A percentile compares a stretch with the other conserved stretches of the same genome.
Conservation (phyloP, 1,139 yeast genomes). For the Blastobotrys petasosporus region DNA sequence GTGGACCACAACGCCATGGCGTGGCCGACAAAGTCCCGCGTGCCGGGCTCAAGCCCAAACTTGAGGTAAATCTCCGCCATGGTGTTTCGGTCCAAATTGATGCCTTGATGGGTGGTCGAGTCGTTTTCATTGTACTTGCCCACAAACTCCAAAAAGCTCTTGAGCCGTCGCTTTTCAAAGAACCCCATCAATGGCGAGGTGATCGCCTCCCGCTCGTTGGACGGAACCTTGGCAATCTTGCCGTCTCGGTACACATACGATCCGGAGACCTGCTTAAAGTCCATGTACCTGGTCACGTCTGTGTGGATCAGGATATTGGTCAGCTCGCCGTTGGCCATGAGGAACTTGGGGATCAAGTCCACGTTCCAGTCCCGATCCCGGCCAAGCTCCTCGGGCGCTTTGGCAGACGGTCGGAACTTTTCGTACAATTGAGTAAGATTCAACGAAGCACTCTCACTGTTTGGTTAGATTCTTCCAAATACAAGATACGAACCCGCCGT, state of each 20-base stretch:
- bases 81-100: conserved; percentile 79
- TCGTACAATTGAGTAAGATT: conserved; percentile 46
- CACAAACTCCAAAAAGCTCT: conserved; percentile 82
- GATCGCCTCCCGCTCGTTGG: conserved; percentile 86
- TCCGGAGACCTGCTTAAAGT: conserved; percentile 92
- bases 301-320: conserved; percentile 94
- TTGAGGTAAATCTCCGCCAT: conserved; percentile 89
- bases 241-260: conserved; percentile 91
- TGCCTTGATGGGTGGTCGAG: conserved; percentile 70
- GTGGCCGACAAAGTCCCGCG: conserved; percentile 95
- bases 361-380: conserved; percentile 98
- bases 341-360: conserved; percentile 91
- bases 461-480: not conserved
- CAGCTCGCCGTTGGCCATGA: conserved; percentile 97
- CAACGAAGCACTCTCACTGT: conserved; percentile 56
- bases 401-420: conserved; percentile 41
- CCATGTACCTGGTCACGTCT: conserved; percentile 91
- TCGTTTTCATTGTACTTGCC: conserved; percentile 77
- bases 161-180: conserved; percentile 94
- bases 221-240: conserved; percentile 89
- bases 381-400: conserved; percentile 70
- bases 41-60: conserved; percentile 87
- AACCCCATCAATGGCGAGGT: conserved; percentile 91
- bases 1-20: conserved; percentile 98
- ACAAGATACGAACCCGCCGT: conserved; percentile 52